Evolutionary conservation across 306 rosid genomes (phyloP).

Genomic region (Citrullus mucosospermus): DNA sequence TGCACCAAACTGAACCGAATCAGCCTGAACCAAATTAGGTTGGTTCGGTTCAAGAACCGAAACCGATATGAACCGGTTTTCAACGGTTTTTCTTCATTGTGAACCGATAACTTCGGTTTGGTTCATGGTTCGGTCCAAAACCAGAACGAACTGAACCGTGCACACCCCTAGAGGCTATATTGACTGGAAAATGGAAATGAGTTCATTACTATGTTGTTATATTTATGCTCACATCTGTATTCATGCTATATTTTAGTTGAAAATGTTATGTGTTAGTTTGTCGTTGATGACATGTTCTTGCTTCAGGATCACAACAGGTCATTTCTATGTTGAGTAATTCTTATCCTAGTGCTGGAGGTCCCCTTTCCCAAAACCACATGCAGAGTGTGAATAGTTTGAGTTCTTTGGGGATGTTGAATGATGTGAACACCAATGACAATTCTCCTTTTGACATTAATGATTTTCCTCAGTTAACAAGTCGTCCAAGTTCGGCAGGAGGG

Average conservation of each 20-base stretch:
- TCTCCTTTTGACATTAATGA: conserved; percentile 87
- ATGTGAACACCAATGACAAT: conserved; percentile 60
- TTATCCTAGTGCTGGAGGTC: conserved; percentile 77
- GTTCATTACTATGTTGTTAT: neutral
- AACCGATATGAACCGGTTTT: too few relatives aligned
- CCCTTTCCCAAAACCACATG: conserved; percentile 72
- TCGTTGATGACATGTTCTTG: conserved; percentile 27
- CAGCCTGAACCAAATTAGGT: too few relatives aligned
- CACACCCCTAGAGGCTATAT: neutral
- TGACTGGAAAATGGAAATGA: neutral
- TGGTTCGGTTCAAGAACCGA: too few relatives aligned
- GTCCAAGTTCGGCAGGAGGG: conserved; percentile 96
- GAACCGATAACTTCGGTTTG: too few relatives aligned
- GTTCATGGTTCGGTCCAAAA: too few relatives aligned
- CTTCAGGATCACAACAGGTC: conserved; percentile 86
- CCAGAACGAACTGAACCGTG: too few relatives aligned
- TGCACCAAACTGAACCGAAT: too few relatives aligned
- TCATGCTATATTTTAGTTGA: neutral
- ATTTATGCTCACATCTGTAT: neutral
- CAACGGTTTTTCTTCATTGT: too few relatives aligned
- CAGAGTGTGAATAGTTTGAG: conserved; percentile 62
- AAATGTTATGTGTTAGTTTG: neutral
- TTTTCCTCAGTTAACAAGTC: conserved; percentile 79
- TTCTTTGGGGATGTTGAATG: conserved; percentile 92
- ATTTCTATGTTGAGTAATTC: conserved; percentile 84